Evolutionary conservation across 257 asterid species (phyloP), one percentile per base, ranked within the genome.

Genomic region (Asclepias syriaca): DNA sequence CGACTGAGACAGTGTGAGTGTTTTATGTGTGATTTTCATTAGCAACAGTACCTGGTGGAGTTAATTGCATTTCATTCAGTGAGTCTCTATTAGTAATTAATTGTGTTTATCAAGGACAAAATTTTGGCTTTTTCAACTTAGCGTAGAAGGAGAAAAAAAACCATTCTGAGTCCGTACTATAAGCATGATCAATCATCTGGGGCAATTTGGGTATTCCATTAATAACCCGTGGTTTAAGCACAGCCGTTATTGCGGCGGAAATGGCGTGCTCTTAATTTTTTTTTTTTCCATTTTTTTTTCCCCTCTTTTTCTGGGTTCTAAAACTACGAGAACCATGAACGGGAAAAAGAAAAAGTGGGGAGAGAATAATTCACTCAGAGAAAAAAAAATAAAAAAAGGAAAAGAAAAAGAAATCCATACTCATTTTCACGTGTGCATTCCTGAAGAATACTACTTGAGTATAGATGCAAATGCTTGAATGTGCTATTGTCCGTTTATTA

Each of bases 1-100:
- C 90, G 60, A n/a, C 85, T 45, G 89, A 87, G 15, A 70, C 87
- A 82, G 84, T 81, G 98, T 92, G 96, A 92, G 98, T 92, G 71
- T 50, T 55, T 19, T 39, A 18, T 65, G 69, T 53, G 59, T 68
- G 59, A 70, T 46, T 43, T 68, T 64, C 67, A 64, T 57, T 54
- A 54, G 63, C 34, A 16, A 0, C 4, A n/a, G 27, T 40, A 37
- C 27, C 70, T 58, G 29, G 22, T 32, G 18, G 66, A 48, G 66
- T 61, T 43, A 64, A 64, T 64, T 10, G 68, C 68, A 64, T 37
- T 64, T 64, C 68, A 64, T 5, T 34, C 68, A 2, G 12, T 27
- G 22, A 18, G 48, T 13, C 73, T 73, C 40, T 21, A 63, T 65
- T 65, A 70, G 76, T 80, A 63, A 71, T 78, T 73, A 66, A 65